A percentile compares a stretch with the other conserved stretches of the same genome.
These are phyloP conservation scores for Heracleum sosnowskyi DNA, from an alignment of 129 eudicot species.

Conservation along the genomic window DNA sequence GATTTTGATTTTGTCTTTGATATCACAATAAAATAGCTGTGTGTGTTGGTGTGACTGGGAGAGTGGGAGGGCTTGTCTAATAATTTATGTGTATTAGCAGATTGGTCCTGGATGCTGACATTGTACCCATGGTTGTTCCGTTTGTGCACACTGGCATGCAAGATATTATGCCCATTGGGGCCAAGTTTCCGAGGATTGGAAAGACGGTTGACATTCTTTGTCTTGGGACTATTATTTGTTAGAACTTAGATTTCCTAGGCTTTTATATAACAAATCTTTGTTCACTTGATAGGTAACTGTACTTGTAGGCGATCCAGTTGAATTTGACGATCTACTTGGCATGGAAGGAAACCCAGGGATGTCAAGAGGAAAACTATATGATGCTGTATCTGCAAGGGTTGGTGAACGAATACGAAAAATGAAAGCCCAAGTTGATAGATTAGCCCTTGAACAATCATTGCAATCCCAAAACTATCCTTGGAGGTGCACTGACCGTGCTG, in stretches of 20 bases:
- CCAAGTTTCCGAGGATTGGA: constrained; percentile 70
- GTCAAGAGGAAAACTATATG: constrained; percentile 53
- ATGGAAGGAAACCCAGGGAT: constrained; percentile 23
- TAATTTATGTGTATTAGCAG: constrained; percentile 18
- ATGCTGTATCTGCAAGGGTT: constrained; percentile 56
- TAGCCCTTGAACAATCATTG: constrained; percentile 38
- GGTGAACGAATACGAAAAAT: constrained; percentile 42
- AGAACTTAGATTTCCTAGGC: neutral
- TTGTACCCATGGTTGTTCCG: constrained; percentile 61
- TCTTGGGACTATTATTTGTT: neutral
- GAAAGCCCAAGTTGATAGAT: constrained; percentile 48
- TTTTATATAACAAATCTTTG: neutral
- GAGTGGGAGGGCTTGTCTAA: neutral
- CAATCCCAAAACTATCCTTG: constrained; percentile 24
- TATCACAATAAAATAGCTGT: neutral
- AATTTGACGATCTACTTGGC: constrained; percentile 44
- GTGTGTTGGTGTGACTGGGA: neutral
- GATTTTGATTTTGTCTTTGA: neutral
- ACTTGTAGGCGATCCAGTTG: constrained; percentile 74
- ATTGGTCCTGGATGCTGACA: constrained; percentile 65
- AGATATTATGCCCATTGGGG: constrained; percentile 81
- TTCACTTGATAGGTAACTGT: constrained; percentile 49
- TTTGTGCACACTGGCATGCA: constrained; percentile 92
- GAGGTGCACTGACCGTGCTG: constrained; percentile 29
- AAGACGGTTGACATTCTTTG: constrained; percentile 39